Evolutionary conservation across 2,329 filamentous ascomycete genomes (phyloP), one percentile per base, ranked within the genome.

Genomic region (Pseudocercospora pini-densiflorae): DNA sequence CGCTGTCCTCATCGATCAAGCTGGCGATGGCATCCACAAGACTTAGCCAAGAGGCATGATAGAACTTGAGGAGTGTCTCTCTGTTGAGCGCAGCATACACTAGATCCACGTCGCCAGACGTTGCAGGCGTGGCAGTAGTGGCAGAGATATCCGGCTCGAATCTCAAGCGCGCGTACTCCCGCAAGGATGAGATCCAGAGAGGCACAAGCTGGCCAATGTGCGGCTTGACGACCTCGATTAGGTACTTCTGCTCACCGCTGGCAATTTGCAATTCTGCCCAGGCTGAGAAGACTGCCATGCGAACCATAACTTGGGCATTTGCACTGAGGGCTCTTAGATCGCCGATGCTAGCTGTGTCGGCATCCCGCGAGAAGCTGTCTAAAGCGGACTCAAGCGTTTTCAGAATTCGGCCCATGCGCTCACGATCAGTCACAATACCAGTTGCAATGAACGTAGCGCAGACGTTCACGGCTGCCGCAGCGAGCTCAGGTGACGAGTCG

Each of bases 121-220:
- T 70, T 5, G 72, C 64, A 47, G 93, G 83, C 2, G 91, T 92
- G 0, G 91, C 90, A 3, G 92, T 92, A 0, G 91, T 96, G 79
- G 93, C 94, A 0, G 94, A 97, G 59, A 98, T 97, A 73, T 99
- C 95, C 0, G 96, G 95, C 82, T 99, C 96, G 76, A 99, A 99
- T 54, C 93, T 87, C 66, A 99, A 82, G 2, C 93, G 89, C 7
- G 96, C 94, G 82, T 97, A 99, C 76, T 99, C 96, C 68, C 94
- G 89, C 7, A 99, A 83, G 0, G 94, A 97, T 64, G 94, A 92
- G 12, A 99, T 85, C 95, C 95, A 99, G 1, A 99, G 82, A 0
- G 96, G 95, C 1, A 95, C 97, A 53, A 99, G 84, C 58, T 88
- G 94, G 14, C 92, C 91, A 65, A 98, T 92, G 75, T 98, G 93